Conservation (phyloP, 1,139 yeast species). For the Kodamaea sp. region DNA sequence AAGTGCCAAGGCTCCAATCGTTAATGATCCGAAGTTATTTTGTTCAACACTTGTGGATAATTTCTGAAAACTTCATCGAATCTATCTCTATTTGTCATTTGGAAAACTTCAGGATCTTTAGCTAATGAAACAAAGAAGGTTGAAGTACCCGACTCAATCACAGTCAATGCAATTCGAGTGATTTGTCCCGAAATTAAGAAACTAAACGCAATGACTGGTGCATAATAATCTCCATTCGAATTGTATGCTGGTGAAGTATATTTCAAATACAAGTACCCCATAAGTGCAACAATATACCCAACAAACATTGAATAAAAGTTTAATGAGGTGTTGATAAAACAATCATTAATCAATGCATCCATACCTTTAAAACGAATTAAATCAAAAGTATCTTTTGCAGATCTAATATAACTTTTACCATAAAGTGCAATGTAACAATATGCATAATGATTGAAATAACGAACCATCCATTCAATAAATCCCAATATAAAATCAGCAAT, state of each 20-base stretch:
- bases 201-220: slow-evolving; percentile 74
- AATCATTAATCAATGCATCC: slow-evolving; percentile 83
- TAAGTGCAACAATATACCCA: slow-evolving; percentile 64
- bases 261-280: slow-evolving; percentile 67
- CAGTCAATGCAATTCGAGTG: slow-evolving; percentile 66
- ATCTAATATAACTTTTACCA: slow-evolving; percentile 70
- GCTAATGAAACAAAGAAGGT: slow-evolving; percentile 87
- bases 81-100: slow-evolving; percentile 68
- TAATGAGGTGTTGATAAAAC: slow-evolving; percentile 72
- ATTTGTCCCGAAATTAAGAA: slow-evolving; percentile 77
- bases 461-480: slow-evolving; percentile 72
- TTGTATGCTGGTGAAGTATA: slow-evolving; percentile 75
- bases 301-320: slow-evolving; percentile 69
- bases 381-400: slow-evolving; percentile 82
- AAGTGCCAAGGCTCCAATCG: background rate
- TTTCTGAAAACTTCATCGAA: slow-evolving; percentile 68
- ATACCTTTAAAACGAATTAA: slow-evolving; percentile 76
- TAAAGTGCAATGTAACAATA: slow-evolving; percentile 84
- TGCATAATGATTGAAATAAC: slow-evolving; percentile 88
- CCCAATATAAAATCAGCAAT: slow-evolving; percentile 59
- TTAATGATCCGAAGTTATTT: slow-evolving; percentile 39
- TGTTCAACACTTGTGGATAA: slow-evolving; percentile 72
- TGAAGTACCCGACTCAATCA: slow-evolving; percentile 76
- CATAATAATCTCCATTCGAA: slow-evolving; percentile 60
- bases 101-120: slow-evolving; percentile 82